phyloP scores from a whole-genome alignment of 2,329 filamentous ascomycete species.

The Sporothrix protearum region DNA sequence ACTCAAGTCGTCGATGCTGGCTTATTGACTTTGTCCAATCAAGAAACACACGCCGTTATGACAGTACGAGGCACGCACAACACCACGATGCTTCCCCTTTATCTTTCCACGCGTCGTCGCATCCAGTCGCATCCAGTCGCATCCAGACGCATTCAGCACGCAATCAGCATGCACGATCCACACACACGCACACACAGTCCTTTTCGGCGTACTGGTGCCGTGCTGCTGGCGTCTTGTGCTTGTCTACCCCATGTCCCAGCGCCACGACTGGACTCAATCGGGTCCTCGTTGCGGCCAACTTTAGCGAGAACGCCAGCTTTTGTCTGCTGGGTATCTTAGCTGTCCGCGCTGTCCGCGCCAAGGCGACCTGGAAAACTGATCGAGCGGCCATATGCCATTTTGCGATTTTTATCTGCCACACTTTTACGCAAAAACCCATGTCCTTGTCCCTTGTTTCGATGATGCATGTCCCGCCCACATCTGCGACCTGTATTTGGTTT shows the following conservation, averaged over 20 bases:
- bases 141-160: background rate
- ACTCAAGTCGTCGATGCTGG: background rate
- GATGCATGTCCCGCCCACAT: background rate
- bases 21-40: background rate
- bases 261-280: background rate
- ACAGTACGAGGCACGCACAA: background rate
- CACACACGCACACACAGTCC: too few relatives aligned
- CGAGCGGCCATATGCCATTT: background rate
- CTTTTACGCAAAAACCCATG: background rate
- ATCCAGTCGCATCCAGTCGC: too few relatives aligned
- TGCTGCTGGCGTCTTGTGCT: background rate
- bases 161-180: background rate
- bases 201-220: background rate
- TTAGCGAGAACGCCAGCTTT: slow-evolving; percentile 2
- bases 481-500: background rate
- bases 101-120: background rate
- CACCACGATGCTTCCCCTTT: background rate
- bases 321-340: background rate
- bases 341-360: background rate
- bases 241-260: background rate
- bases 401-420: background rate
- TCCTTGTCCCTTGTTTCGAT: background rate
- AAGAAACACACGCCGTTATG: background rate
- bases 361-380: too few relatives aligned
- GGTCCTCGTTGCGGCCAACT: background rate